phyloP scores from a whole-genome alignment of 352 stramenopile species.

The Pythium vanterpoolii region DNA sequence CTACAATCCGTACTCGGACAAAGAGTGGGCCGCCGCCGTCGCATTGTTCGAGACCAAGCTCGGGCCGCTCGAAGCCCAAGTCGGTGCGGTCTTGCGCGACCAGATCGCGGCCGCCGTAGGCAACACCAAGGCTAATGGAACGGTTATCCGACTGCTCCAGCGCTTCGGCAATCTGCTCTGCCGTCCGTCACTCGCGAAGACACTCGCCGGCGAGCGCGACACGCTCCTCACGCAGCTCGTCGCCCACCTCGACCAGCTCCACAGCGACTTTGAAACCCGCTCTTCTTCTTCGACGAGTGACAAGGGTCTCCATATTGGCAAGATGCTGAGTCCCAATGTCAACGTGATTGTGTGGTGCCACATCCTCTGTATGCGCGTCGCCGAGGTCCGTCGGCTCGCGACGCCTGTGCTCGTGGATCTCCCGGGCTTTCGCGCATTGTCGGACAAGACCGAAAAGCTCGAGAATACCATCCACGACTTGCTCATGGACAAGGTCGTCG shows the following conservation, averaged over 20 bases:
- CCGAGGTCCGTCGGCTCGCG: slow-evolving; percentile 45
- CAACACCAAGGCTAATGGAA: slow-evolving; percentile 50
- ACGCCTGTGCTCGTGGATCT: slow-evolving; percentile 64
- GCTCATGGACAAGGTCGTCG: slow-evolving; percentile 74
- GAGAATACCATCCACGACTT: slow-evolving; percentile 53
- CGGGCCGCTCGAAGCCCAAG: slow-evolving; percentile 74
- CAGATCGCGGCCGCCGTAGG: slow-evolving; percentile 49
- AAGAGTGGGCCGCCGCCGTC: slow-evolving; percentile 70
- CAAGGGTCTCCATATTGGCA: slow-evolving; percentile 51
- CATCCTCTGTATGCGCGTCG: slow-evolving; percentile 60
- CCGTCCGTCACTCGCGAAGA: slow-evolving; percentile 67
- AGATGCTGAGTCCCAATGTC: slow-evolving; percentile 81
- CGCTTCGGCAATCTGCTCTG: slow-evolving; percentile 84
- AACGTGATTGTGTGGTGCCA: slow-evolving; percentile 86
- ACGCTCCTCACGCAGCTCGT: slow-evolving; percentile 83
- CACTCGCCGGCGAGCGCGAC: slow-evolving; percentile 83
- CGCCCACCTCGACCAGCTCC: slow-evolving; percentile 84
- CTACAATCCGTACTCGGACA: slow-evolving; percentile 91
- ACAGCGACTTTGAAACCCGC: slow-evolving; percentile 81
- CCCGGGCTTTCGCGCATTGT: slow-evolving; percentile 49
- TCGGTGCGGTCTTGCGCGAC: slow-evolving; percentile 80
- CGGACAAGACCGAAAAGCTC: slow-evolving; percentile 53
- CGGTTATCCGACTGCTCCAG: slow-evolving; percentile 81
- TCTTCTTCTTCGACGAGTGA: slow-evolving; percentile 7
- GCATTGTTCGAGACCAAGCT: slow-evolving; percentile 78